These are phyloP conservation scores for Metarhizium sp. DNA, from an alignment of 2,329 filamentous ascomycete species.

Conservation along the genomic window DNA sequence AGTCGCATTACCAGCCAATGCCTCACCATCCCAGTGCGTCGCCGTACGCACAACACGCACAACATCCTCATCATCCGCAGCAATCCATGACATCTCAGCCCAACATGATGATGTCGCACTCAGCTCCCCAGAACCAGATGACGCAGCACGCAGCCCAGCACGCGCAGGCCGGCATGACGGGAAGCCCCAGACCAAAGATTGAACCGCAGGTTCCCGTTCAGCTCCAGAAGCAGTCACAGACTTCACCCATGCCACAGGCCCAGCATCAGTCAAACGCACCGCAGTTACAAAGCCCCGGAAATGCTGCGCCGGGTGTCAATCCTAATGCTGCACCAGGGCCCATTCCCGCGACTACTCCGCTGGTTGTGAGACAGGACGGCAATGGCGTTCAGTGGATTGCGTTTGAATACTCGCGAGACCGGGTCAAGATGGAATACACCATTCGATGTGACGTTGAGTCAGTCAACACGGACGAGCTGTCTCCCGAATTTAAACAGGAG, in stretches of 20 bases:
- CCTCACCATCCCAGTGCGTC: constrained; percentile 50
- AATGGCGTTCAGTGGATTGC: constrained; percentile 99
- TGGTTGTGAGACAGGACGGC: constrained; percentile 88
- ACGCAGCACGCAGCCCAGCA: constrained; percentile 49
- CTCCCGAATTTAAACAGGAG: constrained; percentile 87
- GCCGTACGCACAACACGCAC: constrained; percentile 51
- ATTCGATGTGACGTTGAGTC: constrained; percentile 97
- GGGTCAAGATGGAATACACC: constrained; percentile 99
- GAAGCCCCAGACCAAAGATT: constrained; percentile 54
- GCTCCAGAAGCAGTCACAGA: constrained; percentile 44
- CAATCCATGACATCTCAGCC: constrained; percentile 55
- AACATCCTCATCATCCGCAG: constrained; percentile 26
- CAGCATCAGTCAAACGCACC: constrained; percentile 28
- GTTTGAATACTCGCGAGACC: constrained; percentile 93
- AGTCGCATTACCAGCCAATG: constrained; percentile 57
- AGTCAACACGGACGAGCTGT: constrained; percentile 79
- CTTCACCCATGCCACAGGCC: constrained; percentile 30
- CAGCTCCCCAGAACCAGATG: constrained; percentile 47
- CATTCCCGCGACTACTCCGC: constrained; percentile 89
- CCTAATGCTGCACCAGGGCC: constrained; percentile 90
- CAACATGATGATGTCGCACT: constrained; percentile 58
- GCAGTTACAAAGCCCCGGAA: constrained; percentile 29
- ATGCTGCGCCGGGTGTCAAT: constrained; percentile 50
- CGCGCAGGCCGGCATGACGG: constrained; percentile 44
- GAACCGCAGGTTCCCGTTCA: constrained; percentile 52